A percentile compares a stretch with the other conserved stretches of the same genome.
Evolutionary conservation across 164 flowering plant species (phyloP).

Genomic region (Dillenia turbinata): DNA sequence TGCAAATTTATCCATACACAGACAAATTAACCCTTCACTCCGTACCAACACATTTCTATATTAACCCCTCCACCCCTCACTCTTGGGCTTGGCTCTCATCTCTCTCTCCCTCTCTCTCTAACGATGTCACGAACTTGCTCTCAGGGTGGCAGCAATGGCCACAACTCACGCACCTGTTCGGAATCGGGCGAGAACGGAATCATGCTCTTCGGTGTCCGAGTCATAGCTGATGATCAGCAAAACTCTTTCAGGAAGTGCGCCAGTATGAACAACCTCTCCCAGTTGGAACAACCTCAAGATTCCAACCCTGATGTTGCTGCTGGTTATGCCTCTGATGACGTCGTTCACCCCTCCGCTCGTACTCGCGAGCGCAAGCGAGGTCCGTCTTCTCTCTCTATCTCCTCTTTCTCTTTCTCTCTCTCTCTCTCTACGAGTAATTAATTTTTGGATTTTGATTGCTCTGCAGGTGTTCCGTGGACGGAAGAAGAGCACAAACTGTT

Average conservation of each 20-base stretch:
- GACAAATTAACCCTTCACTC: not conserved
- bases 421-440: not conserved
- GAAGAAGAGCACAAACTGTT: constrained; percentile 86
- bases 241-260: constrained; percentile 46
- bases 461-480: constrained; percentile 87
- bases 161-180: constrained; percentile 60
- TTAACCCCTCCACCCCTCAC: not conserved
- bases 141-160: constrained; percentile 61
- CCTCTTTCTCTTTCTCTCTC: not conserved
- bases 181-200: constrained; percentile 30
- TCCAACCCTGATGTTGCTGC: constrained; percentile 30
- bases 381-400: constrained; percentile 11
- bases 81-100: not conserved
- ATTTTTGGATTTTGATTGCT: not conserved
- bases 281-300: constrained; percentile 41
- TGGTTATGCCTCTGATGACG: constrained; percentile 88
- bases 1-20: no score
- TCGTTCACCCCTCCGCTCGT: constrained; percentile 66
- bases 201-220: constrained; percentile 65
- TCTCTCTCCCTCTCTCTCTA: not conserved
- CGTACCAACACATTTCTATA: not conserved
- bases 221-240: constrained; percentile 13
- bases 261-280: constrained; percentile 60
- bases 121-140: constrained; percentile 52
- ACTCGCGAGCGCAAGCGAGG: constrained; percentile 90